These are phyloP conservation scores for Castanospermum australe DNA, from an alignment of 306 rosid species.

Conservation along the genomic window DNA sequence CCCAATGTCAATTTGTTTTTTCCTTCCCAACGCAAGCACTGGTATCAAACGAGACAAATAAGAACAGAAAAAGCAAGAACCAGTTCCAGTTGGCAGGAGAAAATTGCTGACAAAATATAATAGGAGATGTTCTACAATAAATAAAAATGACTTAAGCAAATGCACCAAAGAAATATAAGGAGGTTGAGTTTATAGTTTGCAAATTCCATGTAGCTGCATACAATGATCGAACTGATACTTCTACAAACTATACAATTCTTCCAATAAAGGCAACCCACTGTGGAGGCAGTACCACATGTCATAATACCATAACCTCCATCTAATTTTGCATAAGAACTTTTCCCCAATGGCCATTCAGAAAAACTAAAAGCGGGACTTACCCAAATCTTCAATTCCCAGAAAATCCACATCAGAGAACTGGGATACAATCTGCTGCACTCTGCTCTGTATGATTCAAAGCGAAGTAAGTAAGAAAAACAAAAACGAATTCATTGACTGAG, in stretches of 20 bases:
- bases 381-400: conserved; percentile 40
- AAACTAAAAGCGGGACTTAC: conserved; percentile 29
- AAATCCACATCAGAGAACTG: conserved; percentile 49
- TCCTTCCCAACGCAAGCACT: neutral
- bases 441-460: conserved; percentile 37
- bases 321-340: neutral
- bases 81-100: neutral
- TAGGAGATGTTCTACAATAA: neutral
- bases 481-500: neutral
- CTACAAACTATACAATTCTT: neutral
- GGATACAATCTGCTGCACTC: conserved; percentile 51
- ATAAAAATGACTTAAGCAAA: neutral
- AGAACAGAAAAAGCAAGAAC: neutral
- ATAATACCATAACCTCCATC: neutral
- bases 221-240: neutral
- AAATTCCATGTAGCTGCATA: neutral
- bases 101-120: neutral
- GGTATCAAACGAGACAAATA: neutral
- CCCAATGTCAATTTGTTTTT: neutral
- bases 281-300: neutral
- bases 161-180: neutral
- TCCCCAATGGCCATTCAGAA: neutral
- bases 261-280: neutral
- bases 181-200: neutral
- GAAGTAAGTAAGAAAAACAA: neutral